phyloP scores from a whole-genome alignment of 192 early-diverging fungal species.

The Linnemannia schmuckeri region DNA sequence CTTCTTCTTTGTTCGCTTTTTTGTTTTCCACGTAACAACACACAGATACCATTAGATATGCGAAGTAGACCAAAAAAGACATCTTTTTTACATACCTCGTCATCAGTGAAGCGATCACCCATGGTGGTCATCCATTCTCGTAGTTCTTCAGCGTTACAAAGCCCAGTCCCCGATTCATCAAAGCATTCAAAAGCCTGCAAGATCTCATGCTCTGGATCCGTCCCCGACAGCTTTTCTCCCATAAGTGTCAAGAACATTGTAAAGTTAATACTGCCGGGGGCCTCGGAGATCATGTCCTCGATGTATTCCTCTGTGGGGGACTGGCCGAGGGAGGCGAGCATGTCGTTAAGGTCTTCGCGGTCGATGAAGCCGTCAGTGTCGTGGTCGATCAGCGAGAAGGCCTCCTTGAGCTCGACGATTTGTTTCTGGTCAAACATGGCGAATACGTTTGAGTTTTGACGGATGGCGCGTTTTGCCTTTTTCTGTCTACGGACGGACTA shows the following conservation, averaged over 20 bases:
- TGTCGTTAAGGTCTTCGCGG: conserved; percentile 91
- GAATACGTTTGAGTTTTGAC: conserved; percentile 98
- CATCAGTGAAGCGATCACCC: conserved; percentile 93
- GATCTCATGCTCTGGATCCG: conserved; percentile 93
- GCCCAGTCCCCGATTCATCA: conserved; percentile 87
- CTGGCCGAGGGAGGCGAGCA: conserved; percentile 50
- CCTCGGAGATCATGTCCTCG: conserved; percentile 92
- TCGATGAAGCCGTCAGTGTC: conserved; percentile 93
- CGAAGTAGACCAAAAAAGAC: not conserved
- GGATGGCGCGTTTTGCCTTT: conserved; percentile 90
- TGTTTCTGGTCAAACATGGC: conserved; percentile 97
- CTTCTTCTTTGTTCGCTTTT: no score
- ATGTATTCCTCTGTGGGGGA: conserved; percentile 82
- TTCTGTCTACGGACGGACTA: conserved; percentile 62
- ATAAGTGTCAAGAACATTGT: conserved; percentile 97
- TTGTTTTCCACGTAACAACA: not conserved
- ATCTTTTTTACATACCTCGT: conserved; percentile 72
- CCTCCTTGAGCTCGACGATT: conserved; percentile 97
- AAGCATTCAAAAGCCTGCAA: conserved; percentile 94
- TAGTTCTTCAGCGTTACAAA: conserved; percentile 84
- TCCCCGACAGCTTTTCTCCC: conserved; percentile 92
- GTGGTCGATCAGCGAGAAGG: conserved; percentile 96
- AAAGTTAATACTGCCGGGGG: conserved; percentile 93
- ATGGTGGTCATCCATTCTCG: conserved; percentile 92
- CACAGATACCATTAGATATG: not conserved